Evolutionary conservation across 1,284 basidiomycete genomes (phyloP), one percentile per base, ranked within the genome.

Genomic region (Moesziomyces antarcticus): DNA sequence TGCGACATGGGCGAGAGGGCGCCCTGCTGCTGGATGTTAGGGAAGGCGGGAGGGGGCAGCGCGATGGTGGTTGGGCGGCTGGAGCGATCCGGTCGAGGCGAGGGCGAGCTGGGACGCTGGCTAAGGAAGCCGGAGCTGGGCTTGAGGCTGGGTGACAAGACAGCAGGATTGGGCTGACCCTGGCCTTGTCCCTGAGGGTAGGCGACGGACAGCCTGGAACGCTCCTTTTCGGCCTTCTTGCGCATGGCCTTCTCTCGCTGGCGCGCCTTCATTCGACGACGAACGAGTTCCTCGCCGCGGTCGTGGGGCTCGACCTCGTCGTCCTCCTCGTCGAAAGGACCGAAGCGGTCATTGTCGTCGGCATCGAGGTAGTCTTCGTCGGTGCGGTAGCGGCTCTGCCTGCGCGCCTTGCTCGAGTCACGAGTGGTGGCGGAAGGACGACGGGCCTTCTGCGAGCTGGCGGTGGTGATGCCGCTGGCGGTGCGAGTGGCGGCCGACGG

Each of bases 221-320:
- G 58, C 24, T 71, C 65, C 43, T 84, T 83, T 53, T 85, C 82
- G 61, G 84, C 85, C 56, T 81, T 80, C 56, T 78, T 82, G 25
- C 71, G 67, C 47, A 61, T 22, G 9, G 73, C 80, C 64, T 84
- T 84, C 46, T 85, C 81, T 30, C 77, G 64, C 56, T 83, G 80
- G 16, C 88, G 78, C 55, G 87, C 87, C 66, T 85, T 85, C 82
- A 87, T 86, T 27, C 88, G 78, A 43, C 86, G 83, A 40, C 86
- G 82, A 57, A 89, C 87, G 10, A 89, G 85, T 71, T 87, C 86
- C 62, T 88, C 87, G 9, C 88, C 88, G 25, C 88, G 82, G 75
- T 89, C 88, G 37, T 83, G 79, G 11, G 84, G 82, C 45, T 84
- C 77, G 10, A 85, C 84, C 62, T 87, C 87, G 61, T 89, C 87